These are phyloP conservation scores for Catunica adiposa DNA, from an alignment of 2,329 filamentous ascomycete genomes.

Conservation along the genomic window DNA sequence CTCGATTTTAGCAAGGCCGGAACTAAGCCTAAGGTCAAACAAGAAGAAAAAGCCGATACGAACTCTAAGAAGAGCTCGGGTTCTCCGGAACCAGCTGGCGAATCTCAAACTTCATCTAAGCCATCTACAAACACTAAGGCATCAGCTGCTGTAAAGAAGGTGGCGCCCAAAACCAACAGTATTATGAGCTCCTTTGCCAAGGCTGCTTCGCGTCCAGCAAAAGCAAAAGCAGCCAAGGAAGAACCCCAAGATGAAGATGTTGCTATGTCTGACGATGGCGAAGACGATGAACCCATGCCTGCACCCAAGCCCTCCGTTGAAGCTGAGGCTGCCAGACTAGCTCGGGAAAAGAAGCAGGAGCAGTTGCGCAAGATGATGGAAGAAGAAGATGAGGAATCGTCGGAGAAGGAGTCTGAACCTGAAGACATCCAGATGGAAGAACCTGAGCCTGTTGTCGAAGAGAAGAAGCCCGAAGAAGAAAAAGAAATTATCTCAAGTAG, in stretches of 20 bases:
- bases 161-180: conserved; percentile 26
- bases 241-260: background rate
- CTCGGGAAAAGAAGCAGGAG: conserved; percentile 22
- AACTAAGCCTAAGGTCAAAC: background rate
- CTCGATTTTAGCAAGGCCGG: conserved; percentile 4
- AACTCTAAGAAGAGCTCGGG: background rate
- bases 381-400: conserved; percentile 26
- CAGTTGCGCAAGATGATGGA: conserved; percentile 33
- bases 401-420: conserved; percentile 20
- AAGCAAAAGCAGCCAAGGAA: conserved; percentile 30
- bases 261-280: conserved; percentile 22
- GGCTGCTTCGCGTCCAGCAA: conserved; percentile 25
- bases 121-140: background rate
- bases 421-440: conserved; percentile 27
- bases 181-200: conserved; percentile 73
- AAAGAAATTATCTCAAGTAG: conserved; percentile 37
- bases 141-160: conserved; percentile 17
- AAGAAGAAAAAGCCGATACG: background rate
- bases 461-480: conserved; percentile 23
- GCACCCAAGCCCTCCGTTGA: conserved; percentile 14
- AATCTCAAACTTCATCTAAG: background rate
- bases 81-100: background rate
- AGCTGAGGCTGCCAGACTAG: conserved; percentile 18
- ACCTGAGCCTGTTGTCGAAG: conserved; percentile 18
- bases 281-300: conserved; percentile 22